Evolutionary conservation across 2,329 filamentous ascomycete genomes (phyloP).

Genomic region (Xylogone sp.): DNA sequence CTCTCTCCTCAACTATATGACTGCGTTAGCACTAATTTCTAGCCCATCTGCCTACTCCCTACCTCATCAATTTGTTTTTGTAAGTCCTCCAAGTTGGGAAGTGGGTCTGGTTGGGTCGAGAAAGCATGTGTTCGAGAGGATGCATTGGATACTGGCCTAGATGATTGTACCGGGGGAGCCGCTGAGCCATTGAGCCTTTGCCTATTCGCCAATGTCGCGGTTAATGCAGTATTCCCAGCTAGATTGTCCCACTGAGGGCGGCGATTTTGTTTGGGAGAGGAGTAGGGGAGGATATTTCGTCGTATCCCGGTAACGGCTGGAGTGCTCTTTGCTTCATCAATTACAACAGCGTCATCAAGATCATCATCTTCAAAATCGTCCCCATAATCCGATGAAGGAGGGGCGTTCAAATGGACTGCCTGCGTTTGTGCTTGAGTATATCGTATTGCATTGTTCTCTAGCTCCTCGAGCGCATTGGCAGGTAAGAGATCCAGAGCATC

Average conservation of each 20-base stretch:
- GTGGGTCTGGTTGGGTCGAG: not conserved
- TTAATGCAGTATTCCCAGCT: not conserved
- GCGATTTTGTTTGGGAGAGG: not conserved
- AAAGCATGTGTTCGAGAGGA: not conserved
- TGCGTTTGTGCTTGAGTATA: conserved; percentile 39
- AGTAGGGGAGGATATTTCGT: conserved; percentile 6
- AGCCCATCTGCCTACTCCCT: not conserved
- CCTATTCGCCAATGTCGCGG: conserved; percentile 7
- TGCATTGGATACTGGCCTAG: not conserved
- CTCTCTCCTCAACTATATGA: conserved; percentile 40
- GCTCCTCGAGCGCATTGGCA: conserved; percentile 53
- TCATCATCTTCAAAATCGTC: conserved; percentile 31
- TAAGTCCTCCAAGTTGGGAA: conserved; percentile 12
- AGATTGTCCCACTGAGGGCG: not conserved
- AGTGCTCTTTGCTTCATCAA: conserved; percentile 25
- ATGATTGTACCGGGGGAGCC: not conserved
- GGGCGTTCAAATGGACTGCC: conserved; percentile 11
- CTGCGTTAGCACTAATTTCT: not conserved
- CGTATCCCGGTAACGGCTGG: conserved; percentile 12
- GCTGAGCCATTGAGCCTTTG: conserved; percentile 6
- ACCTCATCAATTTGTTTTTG: conserved; percentile 24
- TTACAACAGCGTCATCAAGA: conserved; percentile 54
- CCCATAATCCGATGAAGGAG: conserved; percentile 33
- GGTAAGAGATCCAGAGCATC: conserved; percentile 61
- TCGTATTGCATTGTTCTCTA: conserved; percentile 61